Evolutionary conservation across 2,329 filamentous ascomycete species (phyloP).

Genomic region (Cordyceps pruinosa): DNA sequence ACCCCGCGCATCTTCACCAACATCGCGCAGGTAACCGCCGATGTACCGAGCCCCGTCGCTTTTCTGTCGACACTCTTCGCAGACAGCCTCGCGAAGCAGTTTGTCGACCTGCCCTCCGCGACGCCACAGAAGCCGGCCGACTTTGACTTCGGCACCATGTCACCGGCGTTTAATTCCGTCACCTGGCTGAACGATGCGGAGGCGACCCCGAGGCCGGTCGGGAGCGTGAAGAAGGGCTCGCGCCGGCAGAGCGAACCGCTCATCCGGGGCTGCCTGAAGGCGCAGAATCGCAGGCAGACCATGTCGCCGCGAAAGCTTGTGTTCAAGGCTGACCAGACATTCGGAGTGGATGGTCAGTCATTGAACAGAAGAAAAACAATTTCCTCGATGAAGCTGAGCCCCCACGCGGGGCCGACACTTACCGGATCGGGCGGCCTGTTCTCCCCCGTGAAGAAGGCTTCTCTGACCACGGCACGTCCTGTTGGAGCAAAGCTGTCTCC

Average conservation of each 20-base stretch:
- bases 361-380: slow-evolving; percentile 22
- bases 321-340: background rate
- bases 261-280: slow-evolving; percentile 20
- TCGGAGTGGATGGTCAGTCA: background rate
- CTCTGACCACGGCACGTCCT: background rate
- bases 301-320: slow-evolving; percentile 21
- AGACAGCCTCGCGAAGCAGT: slow-evolving; percentile 4
- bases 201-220: slow-evolving; percentile 18
- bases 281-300: slow-evolving; percentile 22
- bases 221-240: slow-evolving; percentile 18
- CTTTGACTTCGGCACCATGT: slow-evolving; percentile 24
- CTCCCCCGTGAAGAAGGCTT: slow-evolving; percentile 2
- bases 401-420: background rate
- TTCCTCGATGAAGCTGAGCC: slow-evolving; percentile 20
- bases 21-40: background rate
- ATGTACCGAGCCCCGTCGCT: slow-evolving; percentile 1
- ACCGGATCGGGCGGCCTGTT: background rate
- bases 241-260: slow-evolving; percentile 31
- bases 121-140: slow-evolving; percentile 15
- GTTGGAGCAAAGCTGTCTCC: background rate
- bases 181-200: slow-evolving; percentile 23
- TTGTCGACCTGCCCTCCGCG: background rate
- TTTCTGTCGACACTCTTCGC: slow-evolving; percentile 4
- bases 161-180: slow-evolving; percentile 22
- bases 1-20: slow-evolving; percentile 6